A percentile compares a stretch with the other conserved stretches of the same genome.
phyloP scores from a whole-genome alignment of 306 rosid genomes.

The Albizia julibrissin region DNA sequence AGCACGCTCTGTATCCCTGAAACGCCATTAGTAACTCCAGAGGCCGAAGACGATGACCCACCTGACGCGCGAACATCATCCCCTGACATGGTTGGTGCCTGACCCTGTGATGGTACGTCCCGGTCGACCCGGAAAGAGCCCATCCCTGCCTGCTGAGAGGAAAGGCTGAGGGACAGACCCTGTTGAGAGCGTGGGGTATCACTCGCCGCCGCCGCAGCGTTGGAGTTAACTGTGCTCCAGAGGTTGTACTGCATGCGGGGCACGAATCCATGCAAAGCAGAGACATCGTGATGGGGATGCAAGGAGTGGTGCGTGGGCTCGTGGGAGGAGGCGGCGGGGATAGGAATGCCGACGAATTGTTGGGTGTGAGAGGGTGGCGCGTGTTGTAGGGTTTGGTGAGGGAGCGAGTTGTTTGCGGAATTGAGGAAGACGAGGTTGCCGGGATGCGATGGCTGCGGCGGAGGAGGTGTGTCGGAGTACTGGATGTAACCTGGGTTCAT shows the following conservation, averaged over 20 bases:
- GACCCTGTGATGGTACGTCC: constrained; percentile 45
- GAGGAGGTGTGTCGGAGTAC: constrained; percentile 72
- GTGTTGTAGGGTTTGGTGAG: constrained; percentile 46
- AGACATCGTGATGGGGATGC: constrained; percentile 54
- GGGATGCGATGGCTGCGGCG: constrained; percentile 39
- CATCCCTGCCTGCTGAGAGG: constrained; percentile 68
- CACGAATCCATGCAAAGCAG: constrained; percentile 80
- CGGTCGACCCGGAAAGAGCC: constrained; percentile 61
- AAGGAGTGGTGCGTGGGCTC: constrained; percentile 38
- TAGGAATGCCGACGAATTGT: constrained; percentile 78
- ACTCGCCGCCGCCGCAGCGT: constrained; percentile 78
- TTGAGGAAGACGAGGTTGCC: constrained; percentile 60
- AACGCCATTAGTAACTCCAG: constrained; percentile 69
- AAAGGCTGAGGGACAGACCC: constrained; percentile 69
- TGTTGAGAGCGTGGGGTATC: constrained; percentile 77
- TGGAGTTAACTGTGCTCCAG: constrained; percentile 68
- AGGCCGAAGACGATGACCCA: constrained; percentile 73
- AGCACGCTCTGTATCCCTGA: constrained; percentile 82
- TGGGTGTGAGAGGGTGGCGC: constrained; percentile 76
- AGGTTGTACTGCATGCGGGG: constrained; percentile 73
- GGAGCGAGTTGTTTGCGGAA: constrained; percentile 45
- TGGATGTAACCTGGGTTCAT: constrained; percentile 92
- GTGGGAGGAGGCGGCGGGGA: constrained; percentile 40
- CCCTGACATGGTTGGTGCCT: constrained; percentile 44
- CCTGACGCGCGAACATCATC: constrained; percentile 59